Base-by-base conservation (phyloP, 768 basidiomycete genomes). In the Leccinum ochraceum region DNA sequence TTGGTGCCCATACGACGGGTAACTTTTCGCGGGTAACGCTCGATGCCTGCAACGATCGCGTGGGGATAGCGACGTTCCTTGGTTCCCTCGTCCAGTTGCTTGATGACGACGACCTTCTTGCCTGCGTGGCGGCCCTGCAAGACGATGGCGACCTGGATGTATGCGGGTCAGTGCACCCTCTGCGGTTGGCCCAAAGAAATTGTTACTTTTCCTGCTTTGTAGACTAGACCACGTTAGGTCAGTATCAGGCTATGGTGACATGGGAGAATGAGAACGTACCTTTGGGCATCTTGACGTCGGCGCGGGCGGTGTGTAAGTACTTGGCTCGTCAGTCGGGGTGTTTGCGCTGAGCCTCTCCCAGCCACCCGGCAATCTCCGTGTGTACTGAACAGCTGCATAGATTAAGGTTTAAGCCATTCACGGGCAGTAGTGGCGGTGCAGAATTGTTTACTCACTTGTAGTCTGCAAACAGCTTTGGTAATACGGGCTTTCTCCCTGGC, bases 51-150 rank as follows among this genome's bases (percentile, higher is more conserved):
- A 73, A 98, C 96, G 74, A 99, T 89, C 69, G 97, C 97, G 76
- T 99, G 95, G 66, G 96, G 92, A 81, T 97, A 99, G 59, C 89
- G 93, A 64, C 93, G 85, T 69, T 95, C 94, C 80, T 98, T 98
- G 69, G 90, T 94, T 46, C 95, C 95, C 76, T 98, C 97, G 75
- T 99, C 97, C 64, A 88, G 75, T 78, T 98, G 96, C 81, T 95
- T 97, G 79, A 99, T 94, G 67, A 98, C 92, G 63, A 99, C 96
- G 68, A 98, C 96, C 84, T 99, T 99, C 83, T 93, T 94, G 74
- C 97, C 97, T 67, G 97, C 97, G 77, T 98, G 97, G 75, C 97
- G 95, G 75, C 97, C 97, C 80, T 95, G 92, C 75, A 98, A 92
- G 78, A 98, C 87, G 80, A 98, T 95, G 67, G 93, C 94, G 69